Evolutionary conservation across 2,329 filamentous ascomycete species (phyloP), one percentile per base, ranked within the genome.

Genomic region (Tolypocladium tundrense): DNA sequence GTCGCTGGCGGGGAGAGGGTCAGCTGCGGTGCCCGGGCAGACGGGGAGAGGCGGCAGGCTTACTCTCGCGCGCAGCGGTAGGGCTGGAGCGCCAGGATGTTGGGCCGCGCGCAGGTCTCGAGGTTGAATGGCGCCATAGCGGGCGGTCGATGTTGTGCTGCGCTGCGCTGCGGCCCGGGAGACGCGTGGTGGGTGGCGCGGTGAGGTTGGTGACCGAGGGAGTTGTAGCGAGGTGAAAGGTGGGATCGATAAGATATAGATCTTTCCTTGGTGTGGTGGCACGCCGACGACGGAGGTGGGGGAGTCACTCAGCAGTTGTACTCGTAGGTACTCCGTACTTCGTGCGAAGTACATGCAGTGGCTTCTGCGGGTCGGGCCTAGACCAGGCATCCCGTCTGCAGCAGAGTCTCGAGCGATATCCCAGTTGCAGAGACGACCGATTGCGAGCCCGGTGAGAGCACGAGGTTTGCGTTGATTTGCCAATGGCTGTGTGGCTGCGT

Each of bases 51-150:
- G 62, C 59, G 53, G 13, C 27, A n/a, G 55, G 74, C 86, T 74
- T 77, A 91, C 88, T 93, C 89, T 81, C 89, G 77, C 35, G 89
- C 89, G 70, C 89, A 93, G 59, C 89, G 85, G 69, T 93, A 93
- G 43, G 89, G 89, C 67, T 91, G 80, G 53, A 93, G 77, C 61
- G 86, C 79, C 63, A 92, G 75, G 60, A 93, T 91, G 72, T 92
- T 93, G 50, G 86, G 80, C 64, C 89, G 82, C 45, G 88, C 88
- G 69, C 88, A 92, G 61, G 82, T 87, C 65, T 88, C 76, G 55
- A 93, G 76, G 68, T 91, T 83, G 72, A 92, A 92, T 39, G 86
- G 77, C 40, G 83, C 79, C 78, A 84, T 85, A 59, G 60, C 68
- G 54, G 41, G 24, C 55, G 19, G 48, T 37, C 35, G 39, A 27